Conservation (phyloP, 495 filamentous ascomycete genomes). For the Evansstolkia leycettana region DNA sequence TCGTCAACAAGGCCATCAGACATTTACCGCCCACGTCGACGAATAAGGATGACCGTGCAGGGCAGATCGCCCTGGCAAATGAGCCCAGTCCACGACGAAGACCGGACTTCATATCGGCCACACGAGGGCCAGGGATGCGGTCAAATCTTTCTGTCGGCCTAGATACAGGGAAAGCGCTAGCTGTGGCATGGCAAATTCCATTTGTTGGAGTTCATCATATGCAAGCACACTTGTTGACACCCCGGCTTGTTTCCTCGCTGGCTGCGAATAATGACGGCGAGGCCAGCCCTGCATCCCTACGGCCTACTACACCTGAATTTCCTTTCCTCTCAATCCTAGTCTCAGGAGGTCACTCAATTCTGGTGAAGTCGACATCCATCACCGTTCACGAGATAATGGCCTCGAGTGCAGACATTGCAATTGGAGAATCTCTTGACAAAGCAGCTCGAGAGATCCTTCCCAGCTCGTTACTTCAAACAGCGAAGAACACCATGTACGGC, state of each 20-base stretch:
- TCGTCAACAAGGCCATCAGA: conserved; percentile 52
- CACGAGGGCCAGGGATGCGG: conserved; percentile 81
- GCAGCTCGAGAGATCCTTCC: conserved; percentile 64
- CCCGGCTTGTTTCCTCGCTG: conserved; percentile 62
- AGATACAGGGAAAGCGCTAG: conserved; percentile 78
- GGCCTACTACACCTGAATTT: conserved; percentile 32
- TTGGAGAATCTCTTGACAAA: conserved; percentile 83
- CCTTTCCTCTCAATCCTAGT: conserved; percentile 86
- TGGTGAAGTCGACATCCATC: conserved; percentile 57
- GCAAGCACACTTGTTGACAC: conserved; percentile 90
- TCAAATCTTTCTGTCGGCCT: conserved; percentile 62
- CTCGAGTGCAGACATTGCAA: conserved; percentile 56
- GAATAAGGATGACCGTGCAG: conserved; percentile 7
- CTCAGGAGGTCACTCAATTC: conserved; percentile 83
- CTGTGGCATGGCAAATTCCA: conserved; percentile 69
- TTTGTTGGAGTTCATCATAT: conserved; percentile 87
- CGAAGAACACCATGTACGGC: conserved; percentile 62
- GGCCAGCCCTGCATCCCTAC: not conserved
- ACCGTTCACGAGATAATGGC: conserved; percentile 61
- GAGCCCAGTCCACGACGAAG: conserved; percentile 24
- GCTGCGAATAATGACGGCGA: conserved; percentile 2
- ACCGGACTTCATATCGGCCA: conserved; percentile 76
- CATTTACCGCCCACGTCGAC: conserved; percentile 31
- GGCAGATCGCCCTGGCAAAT: conserved; percentile 12
- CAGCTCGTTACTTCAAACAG: conserved; percentile 21